Evolutionary conservation across 1,284 basidiomycete species (phyloP).

Genomic region (Xerocomus amazonicus): DNA sequence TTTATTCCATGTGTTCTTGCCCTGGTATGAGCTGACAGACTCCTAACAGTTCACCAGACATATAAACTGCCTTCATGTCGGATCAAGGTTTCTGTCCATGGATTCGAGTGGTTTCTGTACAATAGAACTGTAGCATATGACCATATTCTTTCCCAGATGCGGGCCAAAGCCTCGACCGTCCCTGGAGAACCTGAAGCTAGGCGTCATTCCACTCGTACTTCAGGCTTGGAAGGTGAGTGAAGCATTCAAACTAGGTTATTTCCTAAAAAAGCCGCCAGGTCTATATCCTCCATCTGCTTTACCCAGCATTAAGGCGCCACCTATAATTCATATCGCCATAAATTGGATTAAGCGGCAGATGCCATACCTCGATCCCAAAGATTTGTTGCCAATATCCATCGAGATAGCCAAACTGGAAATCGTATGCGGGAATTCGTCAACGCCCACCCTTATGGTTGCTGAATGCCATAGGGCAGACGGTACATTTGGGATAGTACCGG

Average conservation of each 20-base stretch:
- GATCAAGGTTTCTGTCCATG: constrained; percentile 73
- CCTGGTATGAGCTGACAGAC: constrained; percentile 4
- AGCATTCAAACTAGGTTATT: constrained; percentile 4
- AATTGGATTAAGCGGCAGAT: constrained; percentile 57
- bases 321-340: constrained; percentile 42
- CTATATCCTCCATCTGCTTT: constrained; percentile 31
- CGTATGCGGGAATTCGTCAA: constrained; percentile 80
- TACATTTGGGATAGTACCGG: constrained; percentile 73
- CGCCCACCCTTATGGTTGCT: constrained; percentile 73
- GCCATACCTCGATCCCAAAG: constrained; percentile 70
- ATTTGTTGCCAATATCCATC: constrained; percentile 78
- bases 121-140: constrained; percentile 88
- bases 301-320: constrained; percentile 41
- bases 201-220: constrained; percentile 23
- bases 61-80: constrained; percentile 61
- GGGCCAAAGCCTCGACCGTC: constrained; percentile 35
- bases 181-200: constrained; percentile 18
- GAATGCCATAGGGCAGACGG: constrained; percentile 75
- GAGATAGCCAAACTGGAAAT: constrained; percentile 72
- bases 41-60: constrained; percentile 33
- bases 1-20: background rate
- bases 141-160: constrained; percentile 75
- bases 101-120: constrained; percentile 88
- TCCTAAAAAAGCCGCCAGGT: constrained; percentile 23
- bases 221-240: constrained; percentile 28